Conservation (phyloP, 805 yeast genomes). For the Candida silvicultrix region DNA sequence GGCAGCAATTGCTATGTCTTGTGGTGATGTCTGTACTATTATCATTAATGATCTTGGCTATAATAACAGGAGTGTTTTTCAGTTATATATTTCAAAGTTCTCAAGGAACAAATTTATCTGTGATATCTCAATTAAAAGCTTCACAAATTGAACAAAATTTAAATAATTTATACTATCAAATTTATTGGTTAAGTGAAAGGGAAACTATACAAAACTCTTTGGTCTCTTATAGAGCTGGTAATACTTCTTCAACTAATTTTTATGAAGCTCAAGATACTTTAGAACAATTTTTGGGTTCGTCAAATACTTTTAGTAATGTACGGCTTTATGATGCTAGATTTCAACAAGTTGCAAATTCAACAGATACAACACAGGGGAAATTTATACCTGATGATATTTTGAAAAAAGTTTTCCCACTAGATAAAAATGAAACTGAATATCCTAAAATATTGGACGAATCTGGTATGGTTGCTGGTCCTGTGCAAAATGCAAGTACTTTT, state of each 20-base stretch:
- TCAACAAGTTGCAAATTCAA: slow-evolving; percentile 36
- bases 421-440: slow-evolving; percentile 36
- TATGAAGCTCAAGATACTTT: slow-evolving; percentile 37
- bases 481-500: slow-evolving; percentile 36
- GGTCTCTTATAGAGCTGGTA: slow-evolving; percentile 65
- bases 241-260: slow-evolving; percentile 47
- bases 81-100: slow-evolving; percentile 52
- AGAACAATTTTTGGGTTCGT: slow-evolving; percentile 57
- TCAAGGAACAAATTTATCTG: slow-evolving; percentile 65
- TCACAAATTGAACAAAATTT: slow-evolving; percentile 71
- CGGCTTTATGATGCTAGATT: slow-evolving; percentile 60
- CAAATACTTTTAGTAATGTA: slow-evolving; percentile 58
- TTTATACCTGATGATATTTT: slow-evolving; percentile 25
- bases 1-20: slow-evolving; percentile 68
- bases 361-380: slow-evolving; percentile 32
- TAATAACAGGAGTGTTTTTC: slow-evolving; percentile 73
- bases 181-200: slow-evolving; percentile 55
- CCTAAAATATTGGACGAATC: slow-evolving; percentile 32
- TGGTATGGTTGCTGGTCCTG: slow-evolving; percentile 67
- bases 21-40: slow-evolving; percentile 65
- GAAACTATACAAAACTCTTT: slow-evolving; percentile 57
- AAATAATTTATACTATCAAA: slow-evolving; percentile 59
- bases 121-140: slow-evolving; percentile 76
- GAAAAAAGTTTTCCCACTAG: slow-evolving; percentile 43
- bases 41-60: slow-evolving; percentile 65